phyloP scores from a whole-genome alignment of 345 rosid genomes.

The Salix exigua region DNA sequence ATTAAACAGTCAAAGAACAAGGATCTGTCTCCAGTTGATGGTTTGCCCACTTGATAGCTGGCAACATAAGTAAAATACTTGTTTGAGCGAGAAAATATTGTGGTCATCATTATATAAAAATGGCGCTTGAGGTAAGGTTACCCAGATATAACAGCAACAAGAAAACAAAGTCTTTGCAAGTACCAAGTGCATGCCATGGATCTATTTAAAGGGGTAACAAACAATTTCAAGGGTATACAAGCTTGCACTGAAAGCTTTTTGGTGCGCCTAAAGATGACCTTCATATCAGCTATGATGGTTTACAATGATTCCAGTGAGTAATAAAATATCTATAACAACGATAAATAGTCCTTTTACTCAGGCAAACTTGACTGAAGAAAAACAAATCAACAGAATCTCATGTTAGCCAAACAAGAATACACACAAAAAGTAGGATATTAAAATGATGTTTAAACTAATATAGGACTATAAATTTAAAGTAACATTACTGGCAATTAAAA shows the following conservation, averaged over 20 bases:
- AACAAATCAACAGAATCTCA: background rate
- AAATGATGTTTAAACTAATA: background rate
- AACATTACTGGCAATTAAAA: background rate
- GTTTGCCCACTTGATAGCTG: conserved; percentile 79
- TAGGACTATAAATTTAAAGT: background rate
- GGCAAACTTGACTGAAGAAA: background rate
- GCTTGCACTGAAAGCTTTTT: background rate
- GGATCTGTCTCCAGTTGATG: conserved; percentile 74
- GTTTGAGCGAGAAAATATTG: background rate
- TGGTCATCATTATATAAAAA: background rate
- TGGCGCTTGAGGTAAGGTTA: background rate
- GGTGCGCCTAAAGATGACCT: background rate
- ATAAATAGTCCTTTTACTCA: background rate
- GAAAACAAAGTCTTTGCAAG: background rate
- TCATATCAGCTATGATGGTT: background rate
- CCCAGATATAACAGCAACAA: background rate
- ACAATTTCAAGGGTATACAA: background rate
- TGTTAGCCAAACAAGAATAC: background rate
- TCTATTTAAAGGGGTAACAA: background rate
- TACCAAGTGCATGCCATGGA: background rate
- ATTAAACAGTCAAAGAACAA: conserved; percentile 68
- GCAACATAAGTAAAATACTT: conserved; percentile 27
- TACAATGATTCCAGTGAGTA: background rate
- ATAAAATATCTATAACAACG: background rate
- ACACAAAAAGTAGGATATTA: background rate